These are phyloP conservation scores for Diaporthe sp. DNA, from an alignment of 2,329 filamentous ascomycete species.

Conservation along the genomic window DNA sequence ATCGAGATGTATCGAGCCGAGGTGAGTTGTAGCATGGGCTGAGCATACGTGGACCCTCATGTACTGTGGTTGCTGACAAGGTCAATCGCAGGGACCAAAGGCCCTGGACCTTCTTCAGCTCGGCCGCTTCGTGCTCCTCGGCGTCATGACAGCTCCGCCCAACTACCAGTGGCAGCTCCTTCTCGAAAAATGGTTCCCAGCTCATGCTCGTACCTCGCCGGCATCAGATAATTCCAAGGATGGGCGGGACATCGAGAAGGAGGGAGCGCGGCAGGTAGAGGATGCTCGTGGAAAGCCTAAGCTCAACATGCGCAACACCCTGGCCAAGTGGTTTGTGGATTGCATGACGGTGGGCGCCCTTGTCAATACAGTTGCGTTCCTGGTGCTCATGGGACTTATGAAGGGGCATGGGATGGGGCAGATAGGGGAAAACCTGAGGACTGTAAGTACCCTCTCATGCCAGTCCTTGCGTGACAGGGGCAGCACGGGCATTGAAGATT, in stretches of 20 bases:
- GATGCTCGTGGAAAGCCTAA: constrained; percentile 42
- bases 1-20: constrained; percentile 59
- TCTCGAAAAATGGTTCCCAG: constrained; percentile 64
- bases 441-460: constrained; percentile 38
- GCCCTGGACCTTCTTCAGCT: constrained; percentile 59
- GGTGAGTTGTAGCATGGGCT: constrained; percentile 43
- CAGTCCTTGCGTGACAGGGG: neutral
- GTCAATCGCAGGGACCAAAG: constrained; percentile 46
- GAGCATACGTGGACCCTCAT: neutral
- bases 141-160: constrained; percentile 64
- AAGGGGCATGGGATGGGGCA: constrained; percentile 51
- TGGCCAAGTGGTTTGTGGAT: constrained; percentile 62
- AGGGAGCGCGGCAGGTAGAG: neutral
- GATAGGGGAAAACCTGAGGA: constrained; percentile 52
- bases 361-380: constrained; percentile 57
- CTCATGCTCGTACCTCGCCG: constrained; percentile 44
- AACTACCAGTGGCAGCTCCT: constrained; percentile 69
- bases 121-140: constrained; percentile 63
- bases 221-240: neutral
- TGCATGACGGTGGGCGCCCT: constrained; percentile 59
- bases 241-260: constrained; percentile 37
- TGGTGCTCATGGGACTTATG: constrained; percentile 58
- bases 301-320: constrained; percentile 54
- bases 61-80: neutral
- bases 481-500: neutral